Evolutionary conservation across 192 early-diverging fungal species (phyloP).

Genomic region (Pilaira anomala): DNA sequence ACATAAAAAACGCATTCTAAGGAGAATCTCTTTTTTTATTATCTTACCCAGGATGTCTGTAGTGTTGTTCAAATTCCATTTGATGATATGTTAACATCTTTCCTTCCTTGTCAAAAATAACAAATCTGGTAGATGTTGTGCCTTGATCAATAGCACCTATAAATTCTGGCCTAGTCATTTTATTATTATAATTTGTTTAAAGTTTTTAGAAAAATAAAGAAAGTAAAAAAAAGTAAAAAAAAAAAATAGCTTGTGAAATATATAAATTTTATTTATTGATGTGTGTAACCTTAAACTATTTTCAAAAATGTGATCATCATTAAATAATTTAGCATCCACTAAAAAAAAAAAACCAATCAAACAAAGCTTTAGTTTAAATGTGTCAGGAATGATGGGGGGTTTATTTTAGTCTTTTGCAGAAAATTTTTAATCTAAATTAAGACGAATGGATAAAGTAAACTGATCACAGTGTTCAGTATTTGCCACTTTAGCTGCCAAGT

Average conservation of each 20-base stretch:
- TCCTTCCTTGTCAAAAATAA: slow-evolving; percentile 81
- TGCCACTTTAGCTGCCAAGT: too few relatives aligned
- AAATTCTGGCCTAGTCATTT: slow-evolving; percentile 43
- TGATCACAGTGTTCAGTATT: too few relatives aligned
- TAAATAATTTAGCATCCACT: neutral
- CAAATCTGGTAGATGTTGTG: slow-evolving; percentile 88
- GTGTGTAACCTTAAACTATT: too few relatives aligned
- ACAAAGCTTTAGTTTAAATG: neutral
- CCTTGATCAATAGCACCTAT: slow-evolving; percentile 94
- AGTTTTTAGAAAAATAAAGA: too few relatives aligned
- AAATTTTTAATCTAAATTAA: too few relatives aligned
- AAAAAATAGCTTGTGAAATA: neutral
- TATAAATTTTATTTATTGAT: neutral
- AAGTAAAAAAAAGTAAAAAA: slow-evolving; percentile 4
- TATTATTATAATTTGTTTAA: neutral
- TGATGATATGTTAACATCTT: slow-evolving; percentile 73
- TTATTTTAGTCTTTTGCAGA: too few relatives aligned
- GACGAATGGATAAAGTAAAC: too few relatives aligned
- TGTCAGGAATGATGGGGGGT: neutral
- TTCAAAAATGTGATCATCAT: too few relatives aligned
- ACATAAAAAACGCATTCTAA: neutral
- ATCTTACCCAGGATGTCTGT: slow-evolving; percentile 69
- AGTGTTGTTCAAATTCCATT: slow-evolving; percentile 78
- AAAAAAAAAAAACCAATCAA: slow-evolving; percentile 5
- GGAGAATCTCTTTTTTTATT: neutral